Evolutionary conservation across 108 stramenopile genomes (phyloP).

Genomic region (Pinguiococcus pyrenoidosus): DNA sequence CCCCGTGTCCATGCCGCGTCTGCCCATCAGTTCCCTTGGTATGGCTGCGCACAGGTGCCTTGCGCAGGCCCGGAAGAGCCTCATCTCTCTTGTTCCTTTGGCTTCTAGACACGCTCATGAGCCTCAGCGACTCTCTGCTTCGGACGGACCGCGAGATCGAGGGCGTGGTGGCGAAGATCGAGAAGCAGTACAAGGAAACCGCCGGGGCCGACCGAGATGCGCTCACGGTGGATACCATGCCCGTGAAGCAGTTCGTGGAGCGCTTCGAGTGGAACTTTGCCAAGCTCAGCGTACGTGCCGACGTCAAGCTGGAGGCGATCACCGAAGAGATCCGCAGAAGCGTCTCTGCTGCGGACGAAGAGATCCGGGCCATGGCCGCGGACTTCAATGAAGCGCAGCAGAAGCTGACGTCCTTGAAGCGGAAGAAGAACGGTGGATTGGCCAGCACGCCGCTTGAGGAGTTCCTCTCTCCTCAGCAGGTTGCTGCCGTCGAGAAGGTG

Average conservation of each 20-base stretch:
- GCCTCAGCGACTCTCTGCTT: conserved; percentile 61
- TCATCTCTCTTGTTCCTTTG: too few species aligned
- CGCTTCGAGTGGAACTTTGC: conserved; percentile 88
- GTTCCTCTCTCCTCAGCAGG: conserved; percentile 55
- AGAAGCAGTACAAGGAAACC: conserved; percentile 59
- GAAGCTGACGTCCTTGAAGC: conserved; percentile 49
- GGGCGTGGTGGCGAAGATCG: conserved; percentile 70
- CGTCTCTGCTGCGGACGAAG: too few species aligned
- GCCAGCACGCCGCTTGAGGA: conserved; percentile 66
- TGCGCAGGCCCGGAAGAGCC: too few species aligned
- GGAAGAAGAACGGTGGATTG: conserved; percentile 62
- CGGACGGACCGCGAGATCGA: conserved; percentile 69
- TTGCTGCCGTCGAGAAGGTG: conserved; percentile 49
- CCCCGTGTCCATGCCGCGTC: too few species aligned
- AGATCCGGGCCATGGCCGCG: too few species aligned
- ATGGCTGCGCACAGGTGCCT: too few species aligned
- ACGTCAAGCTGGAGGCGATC: too few species aligned
- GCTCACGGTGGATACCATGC: conserved; percentile 63
- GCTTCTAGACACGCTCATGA: conserved; percentile 18
- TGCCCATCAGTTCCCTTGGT: too few species aligned
- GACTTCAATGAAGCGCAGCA: conserved; percentile 58
- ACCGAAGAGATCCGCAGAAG: too few species aligned
- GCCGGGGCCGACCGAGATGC: conserved; percentile 45
- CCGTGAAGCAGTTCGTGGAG: conserved; percentile 62
- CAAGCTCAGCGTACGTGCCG: too few species aligned